Conservation (phyloP, 1,139 yeast species). For the Protomyces macrosporus region DNA sequence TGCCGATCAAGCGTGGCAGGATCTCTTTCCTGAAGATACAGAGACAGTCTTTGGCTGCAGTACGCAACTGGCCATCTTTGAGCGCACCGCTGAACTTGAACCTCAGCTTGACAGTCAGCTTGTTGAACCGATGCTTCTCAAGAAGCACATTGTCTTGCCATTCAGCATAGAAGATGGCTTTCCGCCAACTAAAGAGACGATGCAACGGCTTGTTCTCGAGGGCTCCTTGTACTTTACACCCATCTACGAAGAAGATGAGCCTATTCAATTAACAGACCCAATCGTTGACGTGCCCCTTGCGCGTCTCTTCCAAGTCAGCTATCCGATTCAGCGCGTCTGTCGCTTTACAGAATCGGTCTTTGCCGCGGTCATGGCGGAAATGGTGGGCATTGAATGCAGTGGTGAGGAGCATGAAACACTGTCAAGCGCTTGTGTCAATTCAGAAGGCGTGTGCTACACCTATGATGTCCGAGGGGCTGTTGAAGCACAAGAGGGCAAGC, state of each 20-base stretch:
- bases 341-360: neutral
- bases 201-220: neutral
- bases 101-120: neutral
- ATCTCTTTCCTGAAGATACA: constrained; percentile 1
- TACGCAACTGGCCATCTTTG: constrained; percentile 12
- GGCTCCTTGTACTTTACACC: constrained; percentile 3
- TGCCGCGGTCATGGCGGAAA: neutral
- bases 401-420: neutral
- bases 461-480: neutral
- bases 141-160: neutral
- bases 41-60: constrained; percentile 1
- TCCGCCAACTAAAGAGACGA: neutral
- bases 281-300: neutral
- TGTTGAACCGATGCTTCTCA: neutral
- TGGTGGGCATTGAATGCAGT: neutral
- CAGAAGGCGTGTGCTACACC: neutral
- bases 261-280: too few relatives aligned
- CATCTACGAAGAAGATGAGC: neutral
- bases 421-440: neutral
- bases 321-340: neutral
- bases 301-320: neutral
- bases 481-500: too few relatives aligned
- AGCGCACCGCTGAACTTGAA: neutral
- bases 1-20: constrained; percentile 4
- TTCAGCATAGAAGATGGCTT: constrained; percentile 1